These are phyloP conservation scores for Diutina ranongensis DNA, from an alignment of 1,139 yeast species.

Conservation along the genomic window DNA sequence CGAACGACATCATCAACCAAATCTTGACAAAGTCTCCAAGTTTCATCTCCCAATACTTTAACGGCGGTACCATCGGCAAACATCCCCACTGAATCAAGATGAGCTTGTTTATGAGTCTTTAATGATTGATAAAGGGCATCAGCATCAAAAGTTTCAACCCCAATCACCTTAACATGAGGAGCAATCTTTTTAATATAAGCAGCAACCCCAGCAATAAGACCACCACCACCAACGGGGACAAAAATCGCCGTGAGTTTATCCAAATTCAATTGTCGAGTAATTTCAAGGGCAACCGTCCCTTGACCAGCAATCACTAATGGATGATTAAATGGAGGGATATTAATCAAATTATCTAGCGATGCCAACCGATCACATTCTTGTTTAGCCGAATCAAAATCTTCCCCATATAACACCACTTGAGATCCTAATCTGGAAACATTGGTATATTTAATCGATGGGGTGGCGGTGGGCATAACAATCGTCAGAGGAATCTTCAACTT, in stretches of 20 bases:
- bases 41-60: constrained; percentile 77
- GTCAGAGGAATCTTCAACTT: constrained; percentile 84
- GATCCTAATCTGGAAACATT: constrained; percentile 90
- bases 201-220: constrained; percentile 83
- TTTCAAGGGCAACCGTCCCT: constrained; percentile 92
- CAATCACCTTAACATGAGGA: constrained; percentile 93
- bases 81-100: constrained; percentile 70
- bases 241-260: constrained; percentile 78
- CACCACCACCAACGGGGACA: constrained; percentile 96
- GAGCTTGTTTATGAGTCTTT: constrained; percentile 38
- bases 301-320: constrained; percentile 99
- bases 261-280: constrained; percentile 73
- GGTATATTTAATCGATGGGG: constrained; percentile 87
- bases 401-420: constrained; percentile 85
- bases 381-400: constrained; percentile 89
- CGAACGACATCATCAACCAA: constrained; percentile 81
- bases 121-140: constrained; percentile 80
- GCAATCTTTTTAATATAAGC: constrained; percentile 87
- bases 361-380: constrained; percentile 71
- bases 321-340: constrained; percentile 95
- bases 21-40: constrained; percentile 69
- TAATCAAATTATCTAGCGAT: constrained; percentile 59
- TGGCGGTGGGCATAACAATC: constrained; percentile 95
- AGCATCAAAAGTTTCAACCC: constrained; percentile 94
- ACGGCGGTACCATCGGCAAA: constrained; percentile 99